phyloP scores from a whole-genome alignment of 148 eudicot genomes.

The Chenopodium formosanum region DNA sequence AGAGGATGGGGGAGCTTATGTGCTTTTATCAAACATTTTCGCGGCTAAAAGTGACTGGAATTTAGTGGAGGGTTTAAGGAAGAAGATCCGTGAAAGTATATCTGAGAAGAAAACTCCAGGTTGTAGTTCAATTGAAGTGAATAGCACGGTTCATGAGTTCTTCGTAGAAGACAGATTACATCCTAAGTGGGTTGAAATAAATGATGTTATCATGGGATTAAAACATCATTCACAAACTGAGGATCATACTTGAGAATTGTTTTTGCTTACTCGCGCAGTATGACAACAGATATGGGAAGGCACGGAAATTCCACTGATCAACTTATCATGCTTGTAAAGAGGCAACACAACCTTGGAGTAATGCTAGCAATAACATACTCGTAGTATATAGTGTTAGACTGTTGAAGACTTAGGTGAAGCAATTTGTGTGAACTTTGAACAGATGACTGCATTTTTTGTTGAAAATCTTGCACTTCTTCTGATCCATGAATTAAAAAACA shows the following conservation, averaged over 20 bases:
- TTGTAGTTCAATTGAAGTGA: slow-evolving; percentile 50
- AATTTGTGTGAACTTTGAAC: background rate
- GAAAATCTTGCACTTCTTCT: background rate
- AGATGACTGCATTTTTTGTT: background rate
- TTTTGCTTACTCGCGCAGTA: background rate
- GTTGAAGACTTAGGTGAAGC: background rate
- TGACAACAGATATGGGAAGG: background rate
- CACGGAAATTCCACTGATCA: background rate
- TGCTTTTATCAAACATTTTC: slow-evolving; percentile 43
- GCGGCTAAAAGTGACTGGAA: slow-evolving; percentile 39
- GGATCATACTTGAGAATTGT: background rate
- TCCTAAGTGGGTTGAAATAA: slow-evolving; percentile 29
- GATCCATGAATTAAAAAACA: too few species aligned
- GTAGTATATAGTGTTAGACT: background rate
- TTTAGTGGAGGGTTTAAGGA: slow-evolving; percentile 35
- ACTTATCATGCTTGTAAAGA: background rate
- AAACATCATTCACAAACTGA: slow-evolving; percentile 20
- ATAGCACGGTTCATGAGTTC: slow-evolving; percentile 39
- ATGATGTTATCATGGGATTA: slow-evolving; percentile 24
- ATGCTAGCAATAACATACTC: background rate
- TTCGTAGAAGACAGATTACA: slow-evolving; percentile 38
- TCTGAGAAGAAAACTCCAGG: slow-evolving; percentile 42
- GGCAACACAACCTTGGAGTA: background rate
- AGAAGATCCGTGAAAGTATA: slow-evolving; percentile 30
- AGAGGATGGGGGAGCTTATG: slow-evolving; percentile 41